Conservation (phyloP, 1,284 basidiomycete species). For the Somion occarium region DNA sequence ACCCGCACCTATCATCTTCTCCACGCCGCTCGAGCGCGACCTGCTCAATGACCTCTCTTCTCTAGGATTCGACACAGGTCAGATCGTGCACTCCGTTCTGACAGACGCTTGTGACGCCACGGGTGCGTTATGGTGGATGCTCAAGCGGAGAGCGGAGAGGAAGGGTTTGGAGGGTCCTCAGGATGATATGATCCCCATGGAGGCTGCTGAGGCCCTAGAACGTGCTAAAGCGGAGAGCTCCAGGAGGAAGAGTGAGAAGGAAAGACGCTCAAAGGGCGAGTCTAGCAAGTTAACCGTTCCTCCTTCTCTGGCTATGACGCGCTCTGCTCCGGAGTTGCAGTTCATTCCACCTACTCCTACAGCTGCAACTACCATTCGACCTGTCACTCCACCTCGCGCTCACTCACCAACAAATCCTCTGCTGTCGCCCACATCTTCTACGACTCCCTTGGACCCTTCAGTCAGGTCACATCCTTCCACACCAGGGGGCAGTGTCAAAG, state of each 20-base stretch:
- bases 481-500: constrained; percentile 51
- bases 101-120: constrained; percentile 91
- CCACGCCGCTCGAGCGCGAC: constrained; percentile 77
- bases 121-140: constrained; percentile 96
- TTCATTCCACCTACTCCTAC: constrained; percentile 75
- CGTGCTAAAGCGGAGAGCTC: background rate
- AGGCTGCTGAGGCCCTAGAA: constrained; percentile 6
- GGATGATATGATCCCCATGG: constrained; percentile 6
- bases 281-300: constrained; percentile 9
- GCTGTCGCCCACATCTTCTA: constrained; percentile 60
- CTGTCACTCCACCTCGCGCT: constrained; percentile 50
- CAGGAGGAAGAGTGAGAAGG: constrained; percentile 13
- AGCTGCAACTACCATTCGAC: constrained; percentile 31
- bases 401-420: constrained; percentile 42
- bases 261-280: constrained; percentile 17
- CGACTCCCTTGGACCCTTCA: constrained; percentile 35
- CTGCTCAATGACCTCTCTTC: constrained; percentile 72
- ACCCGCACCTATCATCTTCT: constrained; percentile 79
- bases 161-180: constrained; percentile 43
- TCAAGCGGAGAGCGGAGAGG: constrained; percentile 76
- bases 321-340: constrained; percentile 52
- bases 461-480: constrained; percentile 60
- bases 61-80: constrained; percentile 90
- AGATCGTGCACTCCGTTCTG: constrained; percentile 90
- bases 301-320: constrained; percentile 17